These are phyloP conservation scores for Apium graveolens DNA, from an alignment of 129 eudicot genomes.

Conservation along the genomic window DNA sequence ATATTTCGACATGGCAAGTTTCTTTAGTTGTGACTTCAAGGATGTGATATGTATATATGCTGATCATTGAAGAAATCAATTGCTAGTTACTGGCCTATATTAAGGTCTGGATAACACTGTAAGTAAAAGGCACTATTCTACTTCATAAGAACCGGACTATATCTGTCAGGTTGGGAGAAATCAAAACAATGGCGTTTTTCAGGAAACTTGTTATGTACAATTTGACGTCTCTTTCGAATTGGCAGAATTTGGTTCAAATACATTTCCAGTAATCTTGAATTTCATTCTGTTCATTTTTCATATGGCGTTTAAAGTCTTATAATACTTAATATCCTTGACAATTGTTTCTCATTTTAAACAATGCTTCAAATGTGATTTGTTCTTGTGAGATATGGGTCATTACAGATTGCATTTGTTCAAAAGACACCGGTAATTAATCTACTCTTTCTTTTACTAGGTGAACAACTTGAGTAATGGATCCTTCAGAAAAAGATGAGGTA, in stretches of 20 bases:
- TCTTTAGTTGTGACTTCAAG: background rate
- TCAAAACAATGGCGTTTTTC: no score
- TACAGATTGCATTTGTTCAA: background rate
- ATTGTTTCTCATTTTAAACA: background rate
- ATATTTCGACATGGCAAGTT: background rate
- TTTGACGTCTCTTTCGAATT: background rate
- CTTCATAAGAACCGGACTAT: background rate
- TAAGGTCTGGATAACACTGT: background rate
- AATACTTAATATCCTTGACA: background rate
- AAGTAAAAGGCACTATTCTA: background rate
- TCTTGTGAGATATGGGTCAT: background rate
- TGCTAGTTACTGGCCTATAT: background rate
- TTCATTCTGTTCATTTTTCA: background rate
- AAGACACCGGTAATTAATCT: background rate
- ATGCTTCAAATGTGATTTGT: background rate
- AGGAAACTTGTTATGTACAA: background rate
- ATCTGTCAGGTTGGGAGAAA: background rate
- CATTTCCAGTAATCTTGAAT: background rate
- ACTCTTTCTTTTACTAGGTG: conserved; percentile 26
- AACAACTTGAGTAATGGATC: conserved; percentile 41
- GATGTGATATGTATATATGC: background rate
- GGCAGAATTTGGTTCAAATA: background rate
- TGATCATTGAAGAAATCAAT: background rate
- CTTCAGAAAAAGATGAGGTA: conserved; percentile 46
- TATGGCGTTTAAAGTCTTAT: background rate